Conservation (phyloP, 495 filamentous ascomycete genomes). For the Penicilliopsis zonata region DNA sequence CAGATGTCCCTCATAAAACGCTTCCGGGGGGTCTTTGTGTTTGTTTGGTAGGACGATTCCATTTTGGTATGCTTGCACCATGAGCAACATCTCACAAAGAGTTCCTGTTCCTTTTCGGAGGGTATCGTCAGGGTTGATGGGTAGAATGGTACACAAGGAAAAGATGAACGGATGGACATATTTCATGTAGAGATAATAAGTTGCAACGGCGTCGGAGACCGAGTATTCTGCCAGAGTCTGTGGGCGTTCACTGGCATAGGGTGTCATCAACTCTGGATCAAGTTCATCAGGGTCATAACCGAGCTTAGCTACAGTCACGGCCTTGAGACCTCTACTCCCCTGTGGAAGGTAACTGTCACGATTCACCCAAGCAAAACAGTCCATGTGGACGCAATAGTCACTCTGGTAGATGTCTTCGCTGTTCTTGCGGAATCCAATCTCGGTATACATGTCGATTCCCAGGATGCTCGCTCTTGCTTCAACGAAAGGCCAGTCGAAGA, state of each 20-base stretch:
- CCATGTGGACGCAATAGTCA: slow-evolving; percentile 94
- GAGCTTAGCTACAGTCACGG: slow-evolving; percentile 92
- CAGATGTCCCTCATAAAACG: slow-evolving; percentile 94
- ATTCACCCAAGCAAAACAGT: slow-evolving; percentile 98
- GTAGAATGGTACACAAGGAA: slow-evolving; percentile 93
- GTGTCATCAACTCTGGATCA: slow-evolving; percentile 96
- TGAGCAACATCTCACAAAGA: slow-evolving; percentile 95
- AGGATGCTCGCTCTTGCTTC: slow-evolving; percentile 83
- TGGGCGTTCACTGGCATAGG: slow-evolving; percentile 80
- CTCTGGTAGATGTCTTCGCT: slow-evolving; percentile 93
- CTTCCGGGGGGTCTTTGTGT: slow-evolving; percentile 77
- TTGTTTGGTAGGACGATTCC: slow-evolving; percentile 94
- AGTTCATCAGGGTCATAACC: slow-evolving; percentile 98
- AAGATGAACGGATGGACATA: slow-evolving; percentile 99
- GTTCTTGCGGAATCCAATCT: slow-evolving; percentile 93
- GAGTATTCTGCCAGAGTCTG: slow-evolving; percentile 96
- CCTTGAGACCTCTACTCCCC: slow-evolving; percentile 93
- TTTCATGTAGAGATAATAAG: slow-evolving; percentile 99
- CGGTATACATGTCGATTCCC: slow-evolving; percentile 98
- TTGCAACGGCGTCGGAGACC: slow-evolving; percentile 96
- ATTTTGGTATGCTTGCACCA: slow-evolving; percentile 94
- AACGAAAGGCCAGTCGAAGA: slow-evolving; percentile 99
- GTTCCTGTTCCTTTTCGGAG: slow-evolving; percentile 94
- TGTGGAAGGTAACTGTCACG: slow-evolving; percentile 97
- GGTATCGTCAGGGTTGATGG: slow-evolving; percentile 83